Percentiles rank a stretch among this genome's conserved stretches.
These are phyloP conservation scores for Diaporthe longicolla DNA, from an alignment of 2,329 filamentous ascomycete genomes.

Conservation along the genomic window DNA sequence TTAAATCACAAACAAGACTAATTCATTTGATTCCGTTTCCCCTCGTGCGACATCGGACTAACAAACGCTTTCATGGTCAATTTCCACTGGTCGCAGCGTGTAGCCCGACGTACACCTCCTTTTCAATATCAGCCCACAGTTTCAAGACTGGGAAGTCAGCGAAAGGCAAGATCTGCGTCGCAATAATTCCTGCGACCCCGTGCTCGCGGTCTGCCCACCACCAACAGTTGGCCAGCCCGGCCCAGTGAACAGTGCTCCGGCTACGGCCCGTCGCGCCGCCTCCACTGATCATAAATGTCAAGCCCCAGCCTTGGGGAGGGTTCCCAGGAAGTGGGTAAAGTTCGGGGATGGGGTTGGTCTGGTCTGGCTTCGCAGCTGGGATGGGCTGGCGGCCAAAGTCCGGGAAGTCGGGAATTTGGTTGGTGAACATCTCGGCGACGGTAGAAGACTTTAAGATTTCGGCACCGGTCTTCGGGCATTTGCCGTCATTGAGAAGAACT, in stretches of 20 bases:
- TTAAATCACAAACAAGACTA: background rate
- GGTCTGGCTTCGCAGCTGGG: conserved; percentile 59
- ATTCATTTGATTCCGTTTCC: background rate
- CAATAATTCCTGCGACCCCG: conserved; percentile 64
- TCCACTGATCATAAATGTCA: conserved; percentile 66
- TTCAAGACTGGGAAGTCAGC: conserved; percentile 54
- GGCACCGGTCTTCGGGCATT: conserved; percentile 65
- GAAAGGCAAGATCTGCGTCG: conserved; percentile 63
- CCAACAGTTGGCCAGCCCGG: conserved; percentile 68
- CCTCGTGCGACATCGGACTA: background rate
- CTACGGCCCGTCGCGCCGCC: conserved; percentile 64
- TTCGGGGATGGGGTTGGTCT: conserved; percentile 61
- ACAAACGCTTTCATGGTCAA: background rate
- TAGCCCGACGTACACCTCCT: conserved; percentile 48
- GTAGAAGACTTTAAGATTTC: conserved; percentile 67
- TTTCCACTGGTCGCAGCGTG: conserved; percentile 6
- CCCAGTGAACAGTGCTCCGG: conserved; percentile 64
- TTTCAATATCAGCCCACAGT: conserved; percentile 54
- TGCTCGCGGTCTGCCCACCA: conserved; percentile 73
- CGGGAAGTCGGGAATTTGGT: conserved; percentile 69
- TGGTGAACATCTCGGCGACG: conserved; percentile 72
- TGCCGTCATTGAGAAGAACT: conserved; percentile 72
- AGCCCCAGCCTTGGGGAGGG: conserved; percentile 72
- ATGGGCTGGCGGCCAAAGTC: conserved; percentile 61
- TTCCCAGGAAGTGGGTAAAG: conserved; percentile 59